Evolutionary conservation across 192 early-diverging fungal genomes (phyloP).

Genomic region (Mortierella antarctica): DNA sequence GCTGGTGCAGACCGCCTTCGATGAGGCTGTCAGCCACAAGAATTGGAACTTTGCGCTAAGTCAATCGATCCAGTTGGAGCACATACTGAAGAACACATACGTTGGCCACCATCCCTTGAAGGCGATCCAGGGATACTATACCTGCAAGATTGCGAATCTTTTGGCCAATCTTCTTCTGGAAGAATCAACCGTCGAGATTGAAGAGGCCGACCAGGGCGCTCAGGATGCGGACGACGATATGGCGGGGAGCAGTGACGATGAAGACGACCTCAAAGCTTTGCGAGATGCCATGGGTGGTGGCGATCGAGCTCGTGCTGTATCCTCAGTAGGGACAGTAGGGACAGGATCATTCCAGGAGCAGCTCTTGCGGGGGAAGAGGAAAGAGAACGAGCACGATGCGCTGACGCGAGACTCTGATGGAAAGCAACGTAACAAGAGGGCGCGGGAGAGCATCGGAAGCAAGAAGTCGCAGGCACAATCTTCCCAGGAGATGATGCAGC

Average conservation of each 20-base stretch:
- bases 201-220: conserved; percentile 31
- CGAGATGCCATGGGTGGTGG: conserved; percentile 19
- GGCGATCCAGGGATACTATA: conserved; percentile 40
- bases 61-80: conserved; percentile 29
- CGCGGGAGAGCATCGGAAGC: background rate
- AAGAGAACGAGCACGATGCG: background rate
- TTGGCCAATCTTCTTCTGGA: conserved; percentile 45
- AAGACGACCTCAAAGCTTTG: conserved; percentile 25
- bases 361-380: conserved; percentile 14
- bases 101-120: conserved; percentile 45
- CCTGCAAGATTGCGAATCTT: conserved; percentile 49
- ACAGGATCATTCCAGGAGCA: conserved; percentile 28
- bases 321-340: background rate
- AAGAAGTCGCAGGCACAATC: conserved; percentile 21
- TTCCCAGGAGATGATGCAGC: conserved; percentile 18
- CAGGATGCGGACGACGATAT: conserved; percentile 16
- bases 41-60: conserved; percentile 45
- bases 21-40: conserved; percentile 45
- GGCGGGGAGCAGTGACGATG: conserved; percentile 25
- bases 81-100: conserved; percentile 27
- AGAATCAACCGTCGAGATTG: conserved; percentile 41
- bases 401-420: background rate
- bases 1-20: conserved; percentile 34
- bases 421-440: background rate
- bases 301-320: background rate